Evolutionary conservation across 257 asterid species (phyloP), one percentile per base, ranked within the genome.

Genomic region (Solanum commersonii): DNA sequence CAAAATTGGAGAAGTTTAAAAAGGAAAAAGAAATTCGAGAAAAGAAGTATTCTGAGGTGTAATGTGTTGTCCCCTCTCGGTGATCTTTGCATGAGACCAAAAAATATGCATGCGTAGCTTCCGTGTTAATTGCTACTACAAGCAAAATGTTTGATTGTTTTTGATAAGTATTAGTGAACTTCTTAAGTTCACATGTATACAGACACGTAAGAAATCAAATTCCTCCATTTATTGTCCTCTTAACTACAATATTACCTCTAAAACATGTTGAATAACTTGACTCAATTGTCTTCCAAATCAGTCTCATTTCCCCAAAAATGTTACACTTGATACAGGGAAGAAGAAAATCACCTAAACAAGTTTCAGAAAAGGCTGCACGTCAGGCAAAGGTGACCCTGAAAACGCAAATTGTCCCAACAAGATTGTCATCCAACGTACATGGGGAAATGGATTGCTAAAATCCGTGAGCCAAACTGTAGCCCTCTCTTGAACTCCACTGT

Each of bases 331-430:
- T 56, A 56, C 10, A 56, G 10, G n/a, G 65, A 56, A 56, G 2
- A 18, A 18, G 65, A 56, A 56, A 56, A 18, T 56, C 44, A 23
- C 11, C 83, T 27, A 38, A 38, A 1, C 23, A 38, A 23, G 33
- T 76, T 76, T 91, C 86, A 91, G 94, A 12, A 94, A 94, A 49
- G 96, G 98, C 2, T 95, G 95, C 93, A 95, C 88, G 96, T 12
- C 93, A 5, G 98, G 99, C 5, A 95, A 96, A 83, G 98, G 98
- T 3, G 98, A 97, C 20, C 99, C 97, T 0, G 95, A 95, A 87
- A 95, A 96, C 77, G 95, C 95, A 10, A 27, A 91, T 2, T 95
- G 99, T 88, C 88, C 93, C 0, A 94, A 91, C 91, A 96, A 95
- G 84, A 96, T 98, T 1, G 98, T 96, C 4, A 5, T 12, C 72